These are phyloP conservation scores for Lactarius deliciosus DNA, from an alignment of 768 basidiomycete species.

Conservation along the genomic window DNA sequence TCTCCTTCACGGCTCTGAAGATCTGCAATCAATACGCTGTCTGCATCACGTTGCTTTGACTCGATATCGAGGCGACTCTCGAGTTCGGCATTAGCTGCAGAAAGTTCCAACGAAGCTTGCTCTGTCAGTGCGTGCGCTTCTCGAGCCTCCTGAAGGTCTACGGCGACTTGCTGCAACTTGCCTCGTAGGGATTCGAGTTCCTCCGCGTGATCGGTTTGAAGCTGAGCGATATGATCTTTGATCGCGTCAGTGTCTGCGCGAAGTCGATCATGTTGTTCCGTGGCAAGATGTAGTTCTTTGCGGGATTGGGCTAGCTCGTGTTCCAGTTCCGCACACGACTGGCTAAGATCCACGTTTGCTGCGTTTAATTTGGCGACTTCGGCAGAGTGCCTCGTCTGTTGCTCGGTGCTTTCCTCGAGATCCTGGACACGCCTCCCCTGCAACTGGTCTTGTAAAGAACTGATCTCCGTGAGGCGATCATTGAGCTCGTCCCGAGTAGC, in stretches of 20 bases:
- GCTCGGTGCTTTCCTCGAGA: constrained; percentile 14
- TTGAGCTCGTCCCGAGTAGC: constrained; percentile 21
- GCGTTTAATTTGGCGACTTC: constrained; percentile 25
- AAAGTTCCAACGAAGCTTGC: constrained; percentile 33
- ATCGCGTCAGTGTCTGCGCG: constrained; percentile 8
- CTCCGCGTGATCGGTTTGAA: constrained; percentile 21
- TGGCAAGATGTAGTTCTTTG: constrained; percentile 28
- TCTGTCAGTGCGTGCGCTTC: constrained; percentile 34
- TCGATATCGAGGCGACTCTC: constrained; percentile 19
- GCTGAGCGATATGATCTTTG: constrained; percentile 20
- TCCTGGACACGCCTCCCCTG: constrained; percentile 20
- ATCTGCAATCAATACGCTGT: constrained; percentile 7
- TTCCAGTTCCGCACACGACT: constrained; percentile 16
- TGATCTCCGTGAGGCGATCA: constrained; percentile 18
- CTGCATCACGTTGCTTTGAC: constrained; percentile 15
- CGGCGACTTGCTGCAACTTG: constrained; percentile 27
- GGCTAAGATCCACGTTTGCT: constrained; percentile 27
- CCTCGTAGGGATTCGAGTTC: constrained; percentile 32
- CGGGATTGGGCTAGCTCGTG: constrained; percentile 29
- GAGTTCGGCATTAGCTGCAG: constrained; percentile 21
- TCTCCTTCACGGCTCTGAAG: constrained; percentile 10
- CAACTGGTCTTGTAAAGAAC: constrained; percentile 20
- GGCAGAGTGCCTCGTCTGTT: not conserved
- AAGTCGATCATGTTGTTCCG: constrained; percentile 23
- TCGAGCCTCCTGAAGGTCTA: constrained; percentile 28